phyloP scores from a whole-genome alignment of 1,139 yeast genomes.

The Debaryomyces udenii region DNA sequence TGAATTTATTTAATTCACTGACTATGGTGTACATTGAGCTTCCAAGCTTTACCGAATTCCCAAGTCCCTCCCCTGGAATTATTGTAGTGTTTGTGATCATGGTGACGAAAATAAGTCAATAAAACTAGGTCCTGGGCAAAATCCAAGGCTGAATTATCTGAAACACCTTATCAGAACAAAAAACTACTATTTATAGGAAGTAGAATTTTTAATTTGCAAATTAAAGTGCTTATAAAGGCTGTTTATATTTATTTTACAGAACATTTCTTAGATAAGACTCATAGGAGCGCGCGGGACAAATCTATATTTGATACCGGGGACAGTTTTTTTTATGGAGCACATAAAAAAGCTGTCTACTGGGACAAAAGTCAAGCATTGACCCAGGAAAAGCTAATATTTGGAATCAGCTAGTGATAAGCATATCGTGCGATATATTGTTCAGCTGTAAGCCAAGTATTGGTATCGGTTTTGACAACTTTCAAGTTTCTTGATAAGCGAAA shows the following conservation, averaged over 20 bases:
- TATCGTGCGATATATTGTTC: no score
- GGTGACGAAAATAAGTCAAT: background rate
- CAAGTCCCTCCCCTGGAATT: conserved; percentile 41
- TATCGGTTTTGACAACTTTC: no score
- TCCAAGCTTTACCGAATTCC: conserved; percentile 32
- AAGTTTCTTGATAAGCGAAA: no score
- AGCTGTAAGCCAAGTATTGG: no score
- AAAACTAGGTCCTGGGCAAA: background rate
- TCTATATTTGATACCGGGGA: no score
- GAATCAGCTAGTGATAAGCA: no score
- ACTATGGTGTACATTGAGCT: conserved; percentile 30
- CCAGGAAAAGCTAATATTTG: no score
- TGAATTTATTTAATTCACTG: conserved; percentile 25
- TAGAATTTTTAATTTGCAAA: background rate
- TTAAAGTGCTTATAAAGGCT: background rate
- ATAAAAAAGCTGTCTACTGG: no score
- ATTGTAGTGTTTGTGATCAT: conserved; percentile 29
- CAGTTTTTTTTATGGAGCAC: no score
- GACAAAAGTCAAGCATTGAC: no score
- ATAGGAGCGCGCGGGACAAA: conserved; percentile 6
- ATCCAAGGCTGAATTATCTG: background rate
- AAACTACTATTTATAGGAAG: background rate
- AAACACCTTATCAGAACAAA: background rate
- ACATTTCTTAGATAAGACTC: conserved; percentile 1
- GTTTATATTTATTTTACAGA: conserved; percentile 1